Conservation (phyloP, 805 yeast genomes). For the Diddensiella transvaalensis region DNA sequence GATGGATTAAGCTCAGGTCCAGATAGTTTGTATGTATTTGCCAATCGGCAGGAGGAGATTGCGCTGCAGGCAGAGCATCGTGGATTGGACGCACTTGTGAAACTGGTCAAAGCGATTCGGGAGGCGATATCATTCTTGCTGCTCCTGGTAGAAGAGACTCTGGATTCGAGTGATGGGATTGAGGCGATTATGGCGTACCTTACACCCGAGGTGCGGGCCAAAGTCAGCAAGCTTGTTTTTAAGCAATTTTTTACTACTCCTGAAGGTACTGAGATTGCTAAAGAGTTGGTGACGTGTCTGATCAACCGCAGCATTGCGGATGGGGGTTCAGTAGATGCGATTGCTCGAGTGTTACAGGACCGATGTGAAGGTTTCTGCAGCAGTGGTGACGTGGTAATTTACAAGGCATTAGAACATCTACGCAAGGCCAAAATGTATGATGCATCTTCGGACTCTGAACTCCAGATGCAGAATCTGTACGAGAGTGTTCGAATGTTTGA, state of each 20-base stretch:
- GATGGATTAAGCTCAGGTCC: constrained; percentile 38
- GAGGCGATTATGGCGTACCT: constrained; percentile 68
- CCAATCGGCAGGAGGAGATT: constrained; percentile 31
- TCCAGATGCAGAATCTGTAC: constrained; percentile 58
- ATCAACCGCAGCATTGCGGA: constrained; percentile 83
- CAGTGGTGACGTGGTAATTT: constrained; percentile 85
- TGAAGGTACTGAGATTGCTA: constrained; percentile 60
- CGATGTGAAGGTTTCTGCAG: constrained; percentile 95
- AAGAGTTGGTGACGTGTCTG: constrained; percentile 83
- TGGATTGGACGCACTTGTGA: constrained; percentile 74
- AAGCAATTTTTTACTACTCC: constrained; percentile 74
- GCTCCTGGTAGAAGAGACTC: constrained; percentile 68
- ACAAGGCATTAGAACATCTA: constrained; percentile 89
- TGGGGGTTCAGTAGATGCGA: constrained; percentile 90
- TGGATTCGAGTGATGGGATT: constrained; percentile 42
- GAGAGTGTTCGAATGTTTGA: constrained; percentile 75
- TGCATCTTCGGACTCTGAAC: constrained; percentile 64
- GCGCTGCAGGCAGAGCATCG: constrained; percentile 78
- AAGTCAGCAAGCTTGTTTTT: constrained; percentile 63
- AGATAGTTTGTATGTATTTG: constrained; percentile 29
- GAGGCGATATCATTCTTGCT: constrained; percentile 88
- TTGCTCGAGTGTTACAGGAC: constrained; percentile 83
- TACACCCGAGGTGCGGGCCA: constrained; percentile 61
- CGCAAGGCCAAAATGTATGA: constrained; percentile 73
- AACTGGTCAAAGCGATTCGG: constrained; percentile 70